These are phyloP conservation scores for Coemansia sp. DNA, from an alignment of 371 early-diverging fungal species.

Conservation along the genomic window DNA sequence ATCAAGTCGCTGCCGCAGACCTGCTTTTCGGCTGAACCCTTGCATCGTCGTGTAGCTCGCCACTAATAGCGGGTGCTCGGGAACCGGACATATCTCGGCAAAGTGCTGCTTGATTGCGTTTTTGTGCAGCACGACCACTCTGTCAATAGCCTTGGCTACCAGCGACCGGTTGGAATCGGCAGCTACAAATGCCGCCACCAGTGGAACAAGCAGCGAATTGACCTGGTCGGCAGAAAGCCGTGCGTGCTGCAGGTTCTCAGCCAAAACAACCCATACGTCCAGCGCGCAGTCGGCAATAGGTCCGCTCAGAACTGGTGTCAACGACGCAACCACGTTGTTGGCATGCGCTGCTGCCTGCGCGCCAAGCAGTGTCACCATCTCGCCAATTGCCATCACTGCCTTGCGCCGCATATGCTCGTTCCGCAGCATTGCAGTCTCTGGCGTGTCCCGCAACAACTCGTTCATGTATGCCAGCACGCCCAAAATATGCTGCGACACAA, in stretches of 20 bases:
- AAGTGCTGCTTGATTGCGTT: constrained; percentile 9
- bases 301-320: constrained; percentile 35
- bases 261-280: constrained; percentile 30
- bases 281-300: constrained; percentile 20
- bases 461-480: constrained; percentile 57
- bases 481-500: constrained; percentile 54
- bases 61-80: constrained; percentile 39
- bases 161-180: neutral
- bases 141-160: constrained; percentile 24
- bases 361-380: constrained; percentile 29
- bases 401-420: constrained; percentile 10
- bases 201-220: constrained; percentile 41
- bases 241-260: constrained; percentile 21
- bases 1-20: constrained; percentile 18
- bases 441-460: constrained; percentile 47
- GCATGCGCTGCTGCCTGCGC: constrained; percentile 19
- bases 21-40: neutral
- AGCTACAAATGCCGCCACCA: constrained; percentile 28
- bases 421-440: neutral
- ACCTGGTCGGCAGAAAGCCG: constrained; percentile 38
- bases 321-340: constrained; percentile 39
- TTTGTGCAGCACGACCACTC: constrained; percentile 19
- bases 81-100: constrained; percentile 32
- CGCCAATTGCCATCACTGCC: constrained; percentile 42
- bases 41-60: constrained; percentile 18